Evolutionary conservation across 2,329 filamentous ascomycete species (phyloP).

Genomic region (Trichoderma sp.): DNA sequence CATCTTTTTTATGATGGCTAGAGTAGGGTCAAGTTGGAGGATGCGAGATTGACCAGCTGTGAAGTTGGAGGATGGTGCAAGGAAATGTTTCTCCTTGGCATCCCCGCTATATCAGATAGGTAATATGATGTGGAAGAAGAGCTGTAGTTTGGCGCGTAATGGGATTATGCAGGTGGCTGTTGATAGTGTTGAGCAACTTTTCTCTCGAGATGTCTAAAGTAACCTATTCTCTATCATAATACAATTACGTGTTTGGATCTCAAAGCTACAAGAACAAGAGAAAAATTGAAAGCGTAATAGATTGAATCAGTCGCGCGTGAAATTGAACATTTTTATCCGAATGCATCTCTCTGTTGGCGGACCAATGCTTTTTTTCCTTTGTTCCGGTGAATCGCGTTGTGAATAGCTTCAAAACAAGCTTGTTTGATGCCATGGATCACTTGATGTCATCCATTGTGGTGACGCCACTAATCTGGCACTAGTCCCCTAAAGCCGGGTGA

Average conservation of each 20-base stretch:
- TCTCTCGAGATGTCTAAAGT: conserved; percentile 1
- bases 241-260: neutral
- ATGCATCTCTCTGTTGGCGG: neutral
- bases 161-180: neutral
- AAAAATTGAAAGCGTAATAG: neutral
- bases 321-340: neutral
- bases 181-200: neutral
- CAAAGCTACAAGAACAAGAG: neutral
- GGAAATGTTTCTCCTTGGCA: conserved; percentile 3
- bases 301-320: neutral
- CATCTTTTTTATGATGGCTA: neutral
- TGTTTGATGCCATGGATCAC: neutral
- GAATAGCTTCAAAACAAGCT: conserved; percentile 10
- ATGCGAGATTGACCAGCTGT: neutral
- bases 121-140: neutral
- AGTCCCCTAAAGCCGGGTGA: neutral
- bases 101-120: neutral
- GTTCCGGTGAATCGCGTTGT: neutral
- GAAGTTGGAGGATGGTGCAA: neutral
- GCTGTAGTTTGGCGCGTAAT: neutral
- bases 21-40: neutral
- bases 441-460: conserved; percentile 19
- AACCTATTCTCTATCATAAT: neutral
- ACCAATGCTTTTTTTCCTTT: neutral
- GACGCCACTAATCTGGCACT: conserved; percentile 18